Evolutionary conservation across 495 filamentous ascomycete species (phyloP), one percentile per base, ranked within the genome.

Genomic region (Astrothelium macrocarpum): DNA sequence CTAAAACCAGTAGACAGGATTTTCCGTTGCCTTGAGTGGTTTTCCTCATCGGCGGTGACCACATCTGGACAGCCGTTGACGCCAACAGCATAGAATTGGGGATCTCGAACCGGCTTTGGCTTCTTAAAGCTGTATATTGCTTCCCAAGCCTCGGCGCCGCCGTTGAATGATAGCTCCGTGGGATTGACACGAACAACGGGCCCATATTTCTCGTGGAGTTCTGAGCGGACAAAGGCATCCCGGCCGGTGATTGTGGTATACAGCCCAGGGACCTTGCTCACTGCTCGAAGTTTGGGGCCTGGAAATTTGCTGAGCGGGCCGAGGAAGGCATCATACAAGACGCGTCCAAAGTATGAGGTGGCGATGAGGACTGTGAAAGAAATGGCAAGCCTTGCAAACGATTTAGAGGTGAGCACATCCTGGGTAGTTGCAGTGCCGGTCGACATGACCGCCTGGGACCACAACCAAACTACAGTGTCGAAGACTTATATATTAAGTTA

Each of bases 111-210:
- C 18, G 61, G 62, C 59, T 59, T 62, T 7, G 60, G n/a, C 39
- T 64, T 64, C 53, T 63, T 45, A 59, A 63, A 63, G 32, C 68
- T 66, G 58, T 70, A 68, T 43, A 70, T 62, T 46, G 65, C 63
- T 34, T 66, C 39, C 26, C 36, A 68, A 16, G 62, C 66, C 23
- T 59, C 29, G 31, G 59, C 45, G 9, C 62, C 67, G 20, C 46
- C 59, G 60, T 56, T 62, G 58, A 66, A 68, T 23, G 64, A 66
- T 4, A 70, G 64, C 58, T 70, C 59, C 39, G 32, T 32, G 18
- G 68, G 68, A 18, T 23, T 61, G 23, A 66, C 31, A 18, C 68
- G 63, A 7, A 70, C 68, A 32, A 70, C 53, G 34, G 59, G 56
- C 0, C 68, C 68, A 58, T 70, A 70, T 34, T 62, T 36, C 25